Evolutionary conservation across 352 stramenopile species (phyloP).

Genomic region (Phytophthora meadii): DNA sequence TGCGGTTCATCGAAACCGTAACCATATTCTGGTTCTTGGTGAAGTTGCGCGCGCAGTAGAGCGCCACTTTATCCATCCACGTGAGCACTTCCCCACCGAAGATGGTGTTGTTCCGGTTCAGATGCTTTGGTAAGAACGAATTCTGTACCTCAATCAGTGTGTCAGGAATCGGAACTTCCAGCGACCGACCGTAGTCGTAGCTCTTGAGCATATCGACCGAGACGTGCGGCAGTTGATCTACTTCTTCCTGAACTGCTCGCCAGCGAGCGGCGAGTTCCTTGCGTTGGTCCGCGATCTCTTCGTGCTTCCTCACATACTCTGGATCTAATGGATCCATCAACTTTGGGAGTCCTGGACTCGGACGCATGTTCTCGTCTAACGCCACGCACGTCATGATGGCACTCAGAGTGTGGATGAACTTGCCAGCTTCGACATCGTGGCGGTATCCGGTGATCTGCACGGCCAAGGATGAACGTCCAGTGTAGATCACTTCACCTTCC

Average conservation of each 20-base stretch:
- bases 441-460: slow-evolving; percentile 48
- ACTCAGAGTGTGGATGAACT: slow-evolving; percentile 48
- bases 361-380: slow-evolving; percentile 45
- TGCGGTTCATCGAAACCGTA: too few relatives aligned
- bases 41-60: slow-evolving; percentile 50
- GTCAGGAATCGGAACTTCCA: too few relatives aligned
- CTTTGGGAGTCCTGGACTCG: slow-evolving; percentile 36
- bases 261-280: slow-evolving; percentile 38
- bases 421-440: slow-evolving; percentile 35
- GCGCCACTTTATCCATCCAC: slow-evolving; percentile 75
- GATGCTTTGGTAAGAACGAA: slow-evolving; percentile 53
- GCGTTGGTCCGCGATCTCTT: slow-evolving; percentile 41
- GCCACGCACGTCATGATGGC: slow-evolving; percentile 60
- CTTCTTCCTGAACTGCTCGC: slow-evolving; percentile 41
- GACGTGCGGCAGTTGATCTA: slow-evolving; percentile 36
- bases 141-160: background rate
- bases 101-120: slow-evolving; percentile 83
- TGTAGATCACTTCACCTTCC: slow-evolving; percentile 47
- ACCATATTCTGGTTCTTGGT: too few relatives aligned
- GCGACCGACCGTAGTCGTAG: too few relatives aligned
- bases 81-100: slow-evolving; percentile 73
- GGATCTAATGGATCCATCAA: slow-evolving; percentile 39
- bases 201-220: too few relatives aligned
- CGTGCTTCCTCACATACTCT: slow-evolving; percentile 41
- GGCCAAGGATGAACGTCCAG: slow-evolving; percentile 52